Evolutionary conservation across 768 basidiomycete species (phyloP), one percentile per base, ranked within the genome.

Genomic region (Collybia sordida): DNA sequence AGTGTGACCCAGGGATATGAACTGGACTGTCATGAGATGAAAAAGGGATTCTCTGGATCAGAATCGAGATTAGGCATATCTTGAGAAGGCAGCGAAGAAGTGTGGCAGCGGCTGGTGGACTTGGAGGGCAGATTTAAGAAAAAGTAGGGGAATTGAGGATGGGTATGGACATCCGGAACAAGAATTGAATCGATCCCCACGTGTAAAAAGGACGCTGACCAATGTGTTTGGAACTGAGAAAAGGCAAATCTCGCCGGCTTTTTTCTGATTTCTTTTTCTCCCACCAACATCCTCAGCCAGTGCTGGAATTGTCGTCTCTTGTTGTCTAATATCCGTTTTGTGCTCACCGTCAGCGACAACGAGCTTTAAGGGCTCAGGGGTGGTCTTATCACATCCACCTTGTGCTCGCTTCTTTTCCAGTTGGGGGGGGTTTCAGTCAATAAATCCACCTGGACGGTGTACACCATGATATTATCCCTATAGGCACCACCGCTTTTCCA

Each of bases 381-480:
- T 60, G 52, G 27, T 46, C 42, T 45, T 56, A 23, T 40, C 22
- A 46, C 47, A 44, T 43, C 54, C 40, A 43, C 53, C 31, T 53
- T 42, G 60, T 55, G 45, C 59, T 42, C 36, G 28, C 47, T 54
- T 49, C 45, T 22, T 28, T 47, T 43, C 54, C 45, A 50, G 43
- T 44, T 22, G 22, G 40, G 18, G n/a, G n/a, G 27, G 54, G 54
- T 57, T 53, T 58, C 54, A 52, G 37, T 54, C 47, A 54, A 59
- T 64, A 66, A 59, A 54, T 51, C 62, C 55, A 57, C 54, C 59
- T 67, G 65, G 63, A 69, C 68, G 65, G 62, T 64, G 66, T 68
- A 61, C 71, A 66, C 62, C 66, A 74, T 74, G 72, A 70, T 70
- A 57, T 71, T 68, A 63, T 70, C 72, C 64, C 64, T 72, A 50